Conservation (phyloP, 768 basidiomycete species). For the Clitopilus passeckerianus region DNA sequence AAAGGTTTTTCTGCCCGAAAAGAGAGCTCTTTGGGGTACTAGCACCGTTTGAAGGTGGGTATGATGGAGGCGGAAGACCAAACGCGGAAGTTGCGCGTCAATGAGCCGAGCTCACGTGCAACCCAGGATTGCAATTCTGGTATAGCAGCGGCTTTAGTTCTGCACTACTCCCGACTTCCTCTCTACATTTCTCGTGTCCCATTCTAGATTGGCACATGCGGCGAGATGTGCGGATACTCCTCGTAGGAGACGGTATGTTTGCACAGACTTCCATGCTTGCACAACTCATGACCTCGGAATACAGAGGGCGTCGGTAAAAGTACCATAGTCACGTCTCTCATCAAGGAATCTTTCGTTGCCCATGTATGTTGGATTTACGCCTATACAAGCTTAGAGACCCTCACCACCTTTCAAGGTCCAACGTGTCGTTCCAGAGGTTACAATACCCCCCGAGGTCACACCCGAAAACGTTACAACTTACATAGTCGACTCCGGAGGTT, state of each 20-base stretch:
- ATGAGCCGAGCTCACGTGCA: background rate
- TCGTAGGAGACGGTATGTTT: conserved; percentile 86
- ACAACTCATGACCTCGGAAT: conserved; percentile 7
- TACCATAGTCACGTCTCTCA: conserved; percentile 93
- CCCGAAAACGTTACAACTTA: conserved; percentile 98
- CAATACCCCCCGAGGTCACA: conserved; percentile 95
- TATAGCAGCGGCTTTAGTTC: conserved; percentile 1
- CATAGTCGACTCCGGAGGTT: conserved; percentile 96
- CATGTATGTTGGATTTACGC: conserved; percentile 48
- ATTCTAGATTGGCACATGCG: conserved; percentile 46
- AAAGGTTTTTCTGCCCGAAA: background rate
- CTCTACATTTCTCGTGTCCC: conserved; percentile 5
- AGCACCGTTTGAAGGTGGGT: background rate
- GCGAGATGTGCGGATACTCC: conserved; percentile 89
- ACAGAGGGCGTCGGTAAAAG: conserved; percentile 97
- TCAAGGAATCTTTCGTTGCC: conserved; percentile 91
- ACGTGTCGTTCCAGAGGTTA: conserved; percentile 93
- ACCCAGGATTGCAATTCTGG: background rate
- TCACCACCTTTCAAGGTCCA: conserved; percentile 59
- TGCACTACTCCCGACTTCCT: conserved; percentile 1
- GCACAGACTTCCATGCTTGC: conserved; percentile 3
- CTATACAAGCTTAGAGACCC: background rate
- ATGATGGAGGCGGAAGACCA: background rate
- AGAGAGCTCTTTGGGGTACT: background rate
- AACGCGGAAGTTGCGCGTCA: background rate